These are phyloP conservation scores for Clarireedia monteithiana DNA, from an alignment of 2,329 filamentous ascomycete species.

Conservation along the genomic window DNA sequence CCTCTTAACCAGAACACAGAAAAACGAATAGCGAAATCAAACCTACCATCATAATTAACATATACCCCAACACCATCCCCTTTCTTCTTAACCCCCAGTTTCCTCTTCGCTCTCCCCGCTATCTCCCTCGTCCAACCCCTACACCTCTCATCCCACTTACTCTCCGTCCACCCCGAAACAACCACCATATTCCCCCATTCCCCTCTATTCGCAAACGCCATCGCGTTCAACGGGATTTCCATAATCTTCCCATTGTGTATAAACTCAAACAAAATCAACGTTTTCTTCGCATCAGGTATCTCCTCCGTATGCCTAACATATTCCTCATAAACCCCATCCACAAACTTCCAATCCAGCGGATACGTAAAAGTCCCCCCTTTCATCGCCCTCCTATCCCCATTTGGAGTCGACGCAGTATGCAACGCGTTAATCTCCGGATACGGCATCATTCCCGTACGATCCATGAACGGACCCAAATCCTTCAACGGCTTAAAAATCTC, in stretches of 20 bases:
- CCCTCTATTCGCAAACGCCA: slow-evolving; percentile 23
- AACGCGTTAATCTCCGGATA: slow-evolving; percentile 30
- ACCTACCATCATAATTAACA: not conserved
- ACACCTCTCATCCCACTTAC: slow-evolving; percentile 8
- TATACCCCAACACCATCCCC: not conserved
- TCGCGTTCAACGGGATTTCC: slow-evolving; percentile 17
- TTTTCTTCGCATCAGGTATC: slow-evolving; percentile 12
- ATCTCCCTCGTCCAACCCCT: slow-evolving; percentile 16
- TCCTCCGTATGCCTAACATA: slow-evolving; percentile 25
- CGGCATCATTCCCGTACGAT: slow-evolving; percentile 24
- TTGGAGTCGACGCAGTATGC: slow-evolving; percentile 23
- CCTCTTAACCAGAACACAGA: not conserved
- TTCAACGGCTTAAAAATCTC: slow-evolving; percentile 26
- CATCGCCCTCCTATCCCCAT: slow-evolving; percentile 30
- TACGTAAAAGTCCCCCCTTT: slow-evolving; percentile 31
- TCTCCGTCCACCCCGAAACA: slow-evolving; percentile 26
- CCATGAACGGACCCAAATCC: slow-evolving; percentile 22
- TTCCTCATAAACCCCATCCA: slow-evolving; percentile 23
- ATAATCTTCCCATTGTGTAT: slow-evolving; percentile 15
- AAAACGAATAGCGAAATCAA: not conserved
- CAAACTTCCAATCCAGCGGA: slow-evolving; percentile 25
- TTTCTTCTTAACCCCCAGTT: not conserved
- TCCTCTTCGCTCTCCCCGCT: slow-evolving; percentile 3
- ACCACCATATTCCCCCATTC: slow-evolving; percentile 23
- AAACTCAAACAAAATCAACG: slow-evolving; percentile 21